Evolutionary conservation across 805 yeast genomes (phyloP).

Genomic region (Metschnikowia cubensis): DNA sequence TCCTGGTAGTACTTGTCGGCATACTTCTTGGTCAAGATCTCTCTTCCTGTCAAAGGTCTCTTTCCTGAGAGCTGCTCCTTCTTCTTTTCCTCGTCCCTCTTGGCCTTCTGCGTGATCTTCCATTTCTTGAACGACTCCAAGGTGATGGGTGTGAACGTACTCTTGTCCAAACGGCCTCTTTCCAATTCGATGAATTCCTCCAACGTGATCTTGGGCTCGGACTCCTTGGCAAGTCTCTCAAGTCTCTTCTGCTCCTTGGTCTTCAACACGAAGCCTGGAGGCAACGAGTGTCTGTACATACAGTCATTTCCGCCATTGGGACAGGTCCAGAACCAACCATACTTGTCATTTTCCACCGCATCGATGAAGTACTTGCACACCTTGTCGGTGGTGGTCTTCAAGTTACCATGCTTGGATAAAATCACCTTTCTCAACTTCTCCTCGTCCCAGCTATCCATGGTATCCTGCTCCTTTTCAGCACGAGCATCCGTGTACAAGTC

Average conservation of each 20-base stretch:
- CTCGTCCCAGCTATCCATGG: conserved; percentile 97
- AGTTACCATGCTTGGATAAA: conserved; percentile 89
- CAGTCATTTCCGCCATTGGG: conserved; percentile 92
- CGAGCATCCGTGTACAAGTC: conserved; percentile 92
- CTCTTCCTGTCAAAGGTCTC: conserved; percentile 61
- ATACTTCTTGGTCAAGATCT: conserved; percentile 59
- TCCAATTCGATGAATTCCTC: conserved; percentile 96
- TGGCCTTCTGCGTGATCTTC: conserved; percentile 67
- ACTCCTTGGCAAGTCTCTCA: conserved; percentile 79
- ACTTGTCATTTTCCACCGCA: conserved; percentile 95
- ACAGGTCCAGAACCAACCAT: conserved; percentile 99
- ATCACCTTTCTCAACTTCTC: conserved; percentile 86
- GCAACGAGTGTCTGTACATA: conserved; percentile 91
- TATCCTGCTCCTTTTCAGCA: conserved; percentile 67
- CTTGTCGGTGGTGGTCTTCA: conserved; percentile 87
- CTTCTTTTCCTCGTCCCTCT: conserved; percentile 42
- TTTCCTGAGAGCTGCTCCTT: conserved; percentile 36
- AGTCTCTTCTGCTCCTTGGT: conserved; percentile 92
- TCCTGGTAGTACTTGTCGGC: conserved; percentile 53
- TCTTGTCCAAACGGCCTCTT: conserved; percentile 74
- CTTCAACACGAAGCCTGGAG: conserved; percentile 94
- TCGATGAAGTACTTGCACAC: conserved; percentile 93
- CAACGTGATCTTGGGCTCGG: conserved; percentile 84
- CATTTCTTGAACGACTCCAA: conserved; percentile 74
- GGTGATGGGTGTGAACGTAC: conserved; percentile 81